These are phyloP conservation scores for Penicillium italicum DNA, from an alignment of 2,329 filamentous ascomycete species.

Conservation along the genomic window DNA sequence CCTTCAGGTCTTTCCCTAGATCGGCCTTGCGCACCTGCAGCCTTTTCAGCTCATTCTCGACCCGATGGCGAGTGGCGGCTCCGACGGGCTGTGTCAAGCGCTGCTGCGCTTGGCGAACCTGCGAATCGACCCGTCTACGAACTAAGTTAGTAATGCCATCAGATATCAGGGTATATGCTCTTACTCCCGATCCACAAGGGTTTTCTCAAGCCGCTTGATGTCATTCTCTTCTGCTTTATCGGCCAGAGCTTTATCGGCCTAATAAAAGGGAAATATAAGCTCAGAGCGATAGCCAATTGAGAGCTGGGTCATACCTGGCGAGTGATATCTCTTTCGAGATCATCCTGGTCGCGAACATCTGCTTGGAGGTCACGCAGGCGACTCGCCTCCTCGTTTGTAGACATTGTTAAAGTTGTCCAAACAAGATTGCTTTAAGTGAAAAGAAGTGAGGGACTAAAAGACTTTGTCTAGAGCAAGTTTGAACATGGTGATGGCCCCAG, in stretches of 20 bases:
- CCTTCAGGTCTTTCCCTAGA: constrained; percentile 68
- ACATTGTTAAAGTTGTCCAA: constrained; percentile 3
- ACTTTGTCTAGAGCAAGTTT: neutral
- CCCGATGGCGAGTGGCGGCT: constrained; percentile 47
- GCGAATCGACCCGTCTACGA: constrained; percentile 58
- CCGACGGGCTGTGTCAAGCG: constrained; percentile 56
- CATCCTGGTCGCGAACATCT: constrained; percentile 78
- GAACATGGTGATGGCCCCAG: neutral
- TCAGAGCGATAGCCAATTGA: neutral
- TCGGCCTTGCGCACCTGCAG: constrained; percentile 62
- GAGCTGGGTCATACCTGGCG: constrained; percentile 44
- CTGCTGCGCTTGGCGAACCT: constrained; percentile 59
- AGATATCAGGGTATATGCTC: neutral
- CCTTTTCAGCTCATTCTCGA: constrained; percentile 58
- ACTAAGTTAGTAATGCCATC: neutral
- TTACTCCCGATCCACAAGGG: constrained; percentile 48
- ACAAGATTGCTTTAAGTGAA: constrained; percentile 1
- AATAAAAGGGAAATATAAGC: neutral
- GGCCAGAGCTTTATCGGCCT: constrained; percentile 57
- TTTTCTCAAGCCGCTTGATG: constrained; percentile 59
- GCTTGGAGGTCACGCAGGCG: constrained; percentile 62
- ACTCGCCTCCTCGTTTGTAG: constrained; percentile 52
- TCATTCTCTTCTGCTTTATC: constrained; percentile 64
- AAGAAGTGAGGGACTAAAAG: neutral
- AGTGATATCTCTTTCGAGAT: constrained; percentile 82